Percentiles rank a stretch among this genome's conserved stretches.
Evolutionary conservation across 192 early-diverging fungal genomes (phyloP).

Genomic region (Entomortierella lignicola): DNA sequence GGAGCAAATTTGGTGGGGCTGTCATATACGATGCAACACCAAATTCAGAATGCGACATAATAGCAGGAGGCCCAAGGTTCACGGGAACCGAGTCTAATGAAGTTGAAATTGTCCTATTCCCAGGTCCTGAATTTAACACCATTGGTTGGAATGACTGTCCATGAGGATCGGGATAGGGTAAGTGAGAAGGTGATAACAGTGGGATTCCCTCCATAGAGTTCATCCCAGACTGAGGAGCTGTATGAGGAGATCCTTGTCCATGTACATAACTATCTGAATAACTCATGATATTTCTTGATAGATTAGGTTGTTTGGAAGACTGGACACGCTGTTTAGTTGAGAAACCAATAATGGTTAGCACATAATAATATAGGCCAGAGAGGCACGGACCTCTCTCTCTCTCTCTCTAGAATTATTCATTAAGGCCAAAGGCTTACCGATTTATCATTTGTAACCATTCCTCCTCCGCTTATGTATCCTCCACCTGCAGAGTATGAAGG

Average conservation of each 20-base stretch:
- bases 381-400: too few species aligned
- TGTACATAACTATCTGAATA: slow-evolving; percentile 17
- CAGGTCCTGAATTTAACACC: slow-evolving; percentile 7
- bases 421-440: too few species aligned
- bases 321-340: too few species aligned
- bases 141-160: slow-evolving; percentile 12
- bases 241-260: slow-evolving; percentile 12
- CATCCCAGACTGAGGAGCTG: slow-evolving; percentile 8
- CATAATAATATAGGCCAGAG: too few species aligned
- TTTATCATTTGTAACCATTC: not conserved
- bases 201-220: slow-evolving; percentile 9
- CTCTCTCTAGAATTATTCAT: too few species aligned
- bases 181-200: slow-evolving; percentile 6
- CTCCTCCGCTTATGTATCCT: not conserved
- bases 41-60: slow-evolving; percentile 30
- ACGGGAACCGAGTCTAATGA: slow-evolving; percentile 35
- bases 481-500: slow-evolving; percentile 10
- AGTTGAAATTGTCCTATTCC: slow-evolving; percentile 7
- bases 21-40: slow-evolving; percentile 25
- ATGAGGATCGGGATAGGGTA: slow-evolving; percentile 16
- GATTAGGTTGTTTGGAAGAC: not conserved
- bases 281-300: slow-evolving; percentile 14
- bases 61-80: slow-evolving; percentile 20
- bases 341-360: too few species aligned
- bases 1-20: not conserved